Evolutionary conservation across 306 rosid species (phyloP).

Genomic region (Calophaca sinica): DNA sequence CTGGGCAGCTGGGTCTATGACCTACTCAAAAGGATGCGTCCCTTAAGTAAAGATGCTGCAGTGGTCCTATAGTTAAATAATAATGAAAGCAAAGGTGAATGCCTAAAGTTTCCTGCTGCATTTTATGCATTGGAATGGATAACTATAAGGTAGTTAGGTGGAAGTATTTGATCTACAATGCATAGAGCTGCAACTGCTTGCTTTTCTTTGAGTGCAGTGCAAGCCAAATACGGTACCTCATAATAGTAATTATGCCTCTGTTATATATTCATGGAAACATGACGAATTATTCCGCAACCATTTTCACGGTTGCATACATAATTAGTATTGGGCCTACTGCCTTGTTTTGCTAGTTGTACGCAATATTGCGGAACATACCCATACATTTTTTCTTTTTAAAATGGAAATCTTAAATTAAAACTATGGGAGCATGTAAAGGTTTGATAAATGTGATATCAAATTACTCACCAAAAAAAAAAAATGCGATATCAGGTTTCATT

Average conservation of each 20-base stretch:
- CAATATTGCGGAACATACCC: not conserved
- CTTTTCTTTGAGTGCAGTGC: conserved; percentile 62
- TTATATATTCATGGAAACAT: not conserved
- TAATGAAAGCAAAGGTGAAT: conserved; percentile 8
- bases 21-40: too few relatives aligned
- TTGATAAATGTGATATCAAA: too few relatives aligned
- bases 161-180: not conserved
- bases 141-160: conserved; percentile 28
- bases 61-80: conserved; percentile 43
- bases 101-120: conserved; percentile 41
- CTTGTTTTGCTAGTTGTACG: not conserved
- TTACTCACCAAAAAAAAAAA: too few relatives aligned
- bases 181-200: conserved; percentile 4
- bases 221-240: conserved; percentile 49
- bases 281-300: conserved; percentile 4
- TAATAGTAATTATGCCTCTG: conserved; percentile 33
- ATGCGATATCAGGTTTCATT: too few relatives aligned
- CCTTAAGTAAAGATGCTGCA: too few relatives aligned
- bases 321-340: conserved; percentile 5
- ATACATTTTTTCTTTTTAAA: not conserved
- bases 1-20: too few relatives aligned
- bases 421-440: too few relatives aligned
- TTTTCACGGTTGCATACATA: conserved; percentile 5
- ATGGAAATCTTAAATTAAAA: not conserved
- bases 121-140: conserved; percentile 13